phyloP scores from a whole-genome alignment of 176 grass and related monocot genomes.

The Oryza glaberrima region DNA sequence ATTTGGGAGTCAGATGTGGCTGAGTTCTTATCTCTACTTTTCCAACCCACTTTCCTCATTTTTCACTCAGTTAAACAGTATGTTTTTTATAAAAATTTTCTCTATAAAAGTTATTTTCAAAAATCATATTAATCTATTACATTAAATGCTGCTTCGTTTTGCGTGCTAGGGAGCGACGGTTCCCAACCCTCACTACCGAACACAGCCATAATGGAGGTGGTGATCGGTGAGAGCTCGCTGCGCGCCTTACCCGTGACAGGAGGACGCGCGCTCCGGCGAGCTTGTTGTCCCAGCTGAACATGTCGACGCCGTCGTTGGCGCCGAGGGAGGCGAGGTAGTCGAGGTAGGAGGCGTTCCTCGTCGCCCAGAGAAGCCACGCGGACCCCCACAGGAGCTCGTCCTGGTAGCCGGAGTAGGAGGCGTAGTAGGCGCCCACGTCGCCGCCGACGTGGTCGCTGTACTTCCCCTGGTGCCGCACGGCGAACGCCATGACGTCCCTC shows the following conservation, averaged over 20 bases:
- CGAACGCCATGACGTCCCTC: conserved; percentile 57
- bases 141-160: too few relatives aligned
- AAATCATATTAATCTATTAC: too few relatives aligned
- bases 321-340: conserved; percentile 49
- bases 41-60: too few relatives aligned
- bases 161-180: too few relatives aligned
- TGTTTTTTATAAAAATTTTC: too few relatives aligned
- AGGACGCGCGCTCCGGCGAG: conserved; percentile 80
- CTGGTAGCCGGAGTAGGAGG: conserved; percentile 82
- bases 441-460: conserved; percentile 68
- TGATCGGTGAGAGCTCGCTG: not conserved
- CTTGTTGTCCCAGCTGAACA: conserved; percentile 98
- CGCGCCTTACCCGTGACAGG: conserved; percentile 52
- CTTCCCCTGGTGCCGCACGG: conserved; percentile 52
- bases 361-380: conserved; percentile 78
- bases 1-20: not conserved
- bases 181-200: too few relatives aligned
- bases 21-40: too few relatives aligned
- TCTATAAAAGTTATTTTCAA: too few relatives aligned
- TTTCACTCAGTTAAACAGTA: too few relatives aligned
- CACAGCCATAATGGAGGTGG: not conserved
- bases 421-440: conserved; percentile 61
- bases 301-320: conserved; percentile 66
- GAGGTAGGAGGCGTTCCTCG: conserved; percentile 68
- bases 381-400: conserved; percentile 85